Conservation (phyloP, 2,329 filamentous ascomycete genomes). For the Huntiella decipiens region DNA sequence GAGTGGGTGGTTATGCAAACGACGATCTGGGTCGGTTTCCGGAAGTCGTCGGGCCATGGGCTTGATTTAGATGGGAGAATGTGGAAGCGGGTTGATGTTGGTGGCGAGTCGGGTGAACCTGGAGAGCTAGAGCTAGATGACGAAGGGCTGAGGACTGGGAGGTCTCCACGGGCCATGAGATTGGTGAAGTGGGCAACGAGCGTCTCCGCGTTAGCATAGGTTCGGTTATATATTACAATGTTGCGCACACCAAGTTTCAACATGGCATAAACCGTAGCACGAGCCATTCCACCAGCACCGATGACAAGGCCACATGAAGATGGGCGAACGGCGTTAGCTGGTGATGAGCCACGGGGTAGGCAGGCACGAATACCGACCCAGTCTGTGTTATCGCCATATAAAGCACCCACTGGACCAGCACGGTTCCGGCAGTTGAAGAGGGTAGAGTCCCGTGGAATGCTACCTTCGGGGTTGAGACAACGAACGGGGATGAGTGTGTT, state of each 20-base stretch:
- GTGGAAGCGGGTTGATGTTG: slow-evolving; percentile 26
- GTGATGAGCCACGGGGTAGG: slow-evolving; percentile 52
- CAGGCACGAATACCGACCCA: slow-evolving; percentile 65
- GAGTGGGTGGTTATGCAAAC: slow-evolving; percentile 58
- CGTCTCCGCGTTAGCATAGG: slow-evolving; percentile 43
- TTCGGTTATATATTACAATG: slow-evolving; percentile 58
- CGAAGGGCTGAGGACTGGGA: slow-evolving; percentile 24
- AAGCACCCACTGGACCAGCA: slow-evolving; percentile 44
- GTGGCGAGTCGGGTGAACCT: slow-evolving; percentile 10
- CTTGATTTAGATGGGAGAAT: slow-evolving; percentile 40
- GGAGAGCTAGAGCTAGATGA: not conserved
- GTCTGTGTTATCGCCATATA: slow-evolving; percentile 67
- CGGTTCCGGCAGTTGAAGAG: slow-evolving; percentile 27
- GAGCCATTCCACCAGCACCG: slow-evolving; percentile 56
- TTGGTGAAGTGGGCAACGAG: slow-evolving; percentile 53
- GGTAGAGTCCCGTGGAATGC: slow-evolving; percentile 27
- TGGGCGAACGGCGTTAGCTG: slow-evolving; percentile 44
- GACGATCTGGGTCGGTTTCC: slow-evolving; percentile 52
- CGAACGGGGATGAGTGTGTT: slow-evolving; percentile 60
- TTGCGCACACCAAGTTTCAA: slow-evolving; percentile 58
- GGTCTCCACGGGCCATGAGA: slow-evolving; percentile 25
- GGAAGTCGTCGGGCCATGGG: slow-evolving; percentile 44
- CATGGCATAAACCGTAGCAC: slow-evolving; percentile 61
- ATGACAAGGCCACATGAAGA: slow-evolving; percentile 38
- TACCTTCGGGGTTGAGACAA: slow-evolving; percentile 34